phyloP scores from a whole-genome alignment of 2,329 filamentous ascomycete species.

The Sporothrix globosa region DNA sequence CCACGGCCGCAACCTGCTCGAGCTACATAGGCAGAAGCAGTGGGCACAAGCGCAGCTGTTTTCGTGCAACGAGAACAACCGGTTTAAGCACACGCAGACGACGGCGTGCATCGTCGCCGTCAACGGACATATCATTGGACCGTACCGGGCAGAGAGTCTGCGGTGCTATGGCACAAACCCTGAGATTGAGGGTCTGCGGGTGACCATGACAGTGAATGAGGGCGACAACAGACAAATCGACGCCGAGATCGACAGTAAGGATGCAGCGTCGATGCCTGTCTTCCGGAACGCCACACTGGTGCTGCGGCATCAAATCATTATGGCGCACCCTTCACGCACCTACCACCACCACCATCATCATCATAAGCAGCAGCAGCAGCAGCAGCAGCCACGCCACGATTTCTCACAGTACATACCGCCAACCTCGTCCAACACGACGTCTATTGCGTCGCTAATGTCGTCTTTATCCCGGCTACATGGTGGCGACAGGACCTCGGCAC shows the following conservation, averaged over 20 bases:
- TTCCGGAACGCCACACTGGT: slow-evolving; percentile 29
- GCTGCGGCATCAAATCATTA: slow-evolving; percentile 35
- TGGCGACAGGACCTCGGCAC: neutral
- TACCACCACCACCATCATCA: neutral
- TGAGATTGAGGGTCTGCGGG: slow-evolving; percentile 34
- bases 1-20: slow-evolving; percentile 33
- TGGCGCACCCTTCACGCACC: slow-evolving; percentile 10
- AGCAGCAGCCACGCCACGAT: neutral
- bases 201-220: slow-evolving; percentile 36
- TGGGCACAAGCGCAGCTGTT: slow-evolving; percentile 35
- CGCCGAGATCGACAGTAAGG: neutral
- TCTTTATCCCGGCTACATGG: neutral
- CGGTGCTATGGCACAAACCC: slow-evolving; percentile 35
- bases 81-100: slow-evolving; percentile 36
- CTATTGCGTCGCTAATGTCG: neutral
- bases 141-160: slow-evolving; percentile 34
- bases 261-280: neutral
- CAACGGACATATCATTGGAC: slow-evolving; percentile 34
- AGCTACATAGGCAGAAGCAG: slow-evolving; percentile 33
- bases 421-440: neutral
- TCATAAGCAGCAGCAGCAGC: neutral
- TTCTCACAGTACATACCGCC: neutral
- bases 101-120: slow-evolving; percentile 36
- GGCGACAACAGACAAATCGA: neutral
- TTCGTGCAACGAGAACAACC: slow-evolving; percentile 37